phyloP scores from a whole-genome alignment of 352 stramenopile species.

The Globisporangium carolinianum region DNA sequence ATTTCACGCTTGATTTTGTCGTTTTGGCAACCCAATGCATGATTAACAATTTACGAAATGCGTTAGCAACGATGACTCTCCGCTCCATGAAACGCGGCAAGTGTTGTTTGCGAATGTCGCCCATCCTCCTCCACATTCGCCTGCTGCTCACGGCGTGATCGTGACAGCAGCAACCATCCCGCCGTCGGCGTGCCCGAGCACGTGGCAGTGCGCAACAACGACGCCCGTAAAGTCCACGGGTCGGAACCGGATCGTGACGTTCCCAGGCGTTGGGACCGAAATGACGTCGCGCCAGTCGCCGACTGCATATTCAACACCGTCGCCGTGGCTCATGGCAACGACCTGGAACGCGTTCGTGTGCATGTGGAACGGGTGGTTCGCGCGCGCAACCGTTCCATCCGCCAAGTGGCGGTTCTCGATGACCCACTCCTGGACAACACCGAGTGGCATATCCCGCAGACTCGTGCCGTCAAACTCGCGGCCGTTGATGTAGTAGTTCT shows the following conservation, averaged over 20 bases:
- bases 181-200: slow-evolving; percentile 72
- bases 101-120: too few relatives aligned
- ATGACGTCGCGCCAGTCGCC: slow-evolving; percentile 83
- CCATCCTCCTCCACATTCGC: too few relatives aligned
- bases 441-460: slow-evolving; percentile 45
- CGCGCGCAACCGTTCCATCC: slow-evolving; percentile 26
- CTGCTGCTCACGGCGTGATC: slow-evolving; percentile 23
- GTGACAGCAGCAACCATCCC: slow-evolving; percentile 66
- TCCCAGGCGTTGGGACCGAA: slow-evolving; percentile 57
- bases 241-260: slow-evolving; percentile 78
- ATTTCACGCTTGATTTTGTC: too few relatives aligned
- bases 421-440: slow-evolving; percentile 66
- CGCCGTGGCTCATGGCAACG: slow-evolving; percentile 56
- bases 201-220: slow-evolving; percentile 72
- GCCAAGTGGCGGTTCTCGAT: slow-evolving; percentile 52
- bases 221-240: slow-evolving; percentile 55
- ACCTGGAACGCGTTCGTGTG: slow-evolving; percentile 85
- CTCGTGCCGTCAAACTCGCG: slow-evolving; percentile 39
- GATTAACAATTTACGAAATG: too few relatives aligned
- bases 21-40: too few relatives aligned
- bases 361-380: slow-evolving; percentile 83
- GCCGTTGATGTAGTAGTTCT: slow-evolving; percentile 71
- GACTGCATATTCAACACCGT: slow-evolving; percentile 62
- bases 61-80: too few relatives aligned
- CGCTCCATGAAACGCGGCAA: too few relatives aligned